These are phyloP conservation scores for Paramyrothecium roridum DNA, from an alignment of 2,329 filamentous ascomycete genomes.

Conservation along the genomic window DNA sequence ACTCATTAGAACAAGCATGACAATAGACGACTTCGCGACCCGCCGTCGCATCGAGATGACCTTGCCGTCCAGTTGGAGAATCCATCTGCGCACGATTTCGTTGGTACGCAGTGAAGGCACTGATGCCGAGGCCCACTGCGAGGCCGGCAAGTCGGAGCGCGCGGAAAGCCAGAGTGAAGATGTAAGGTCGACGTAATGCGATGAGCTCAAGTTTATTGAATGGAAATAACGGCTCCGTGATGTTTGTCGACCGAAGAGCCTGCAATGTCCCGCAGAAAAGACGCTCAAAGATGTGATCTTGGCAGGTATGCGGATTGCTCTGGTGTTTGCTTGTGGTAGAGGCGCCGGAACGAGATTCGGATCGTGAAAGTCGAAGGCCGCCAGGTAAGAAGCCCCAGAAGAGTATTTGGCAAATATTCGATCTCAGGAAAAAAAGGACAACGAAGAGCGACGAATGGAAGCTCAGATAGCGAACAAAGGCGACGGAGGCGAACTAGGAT, in stretches of 20 bases:
- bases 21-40: slow-evolving; percentile 78
- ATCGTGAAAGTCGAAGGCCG: not conserved
- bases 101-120: slow-evolving; percentile 53
- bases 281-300: too few relatives aligned
- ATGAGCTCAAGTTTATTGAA: not conserved
- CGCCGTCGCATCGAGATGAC: slow-evolving; percentile 46
- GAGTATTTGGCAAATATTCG: not conserved
- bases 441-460: not conserved
- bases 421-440: not conserved
- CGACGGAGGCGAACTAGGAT: not conserved
- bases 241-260: too few relatives aligned
- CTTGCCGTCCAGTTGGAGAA: slow-evolving; percentile 18
- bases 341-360: too few relatives aligned
- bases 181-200: slow-evolving; percentile 1
- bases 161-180: slow-evolving; percentile 52
- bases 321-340: too few relatives aligned
- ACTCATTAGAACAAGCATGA: slow-evolving; percentile 77
- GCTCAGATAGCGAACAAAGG: not conserved
- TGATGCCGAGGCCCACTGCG: slow-evolving; percentile 55
- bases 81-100: slow-evolving; percentile 41
- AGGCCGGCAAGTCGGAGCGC: slow-evolving; percentile 52
- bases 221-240: too few relatives aligned
- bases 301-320: too few relatives aligned
- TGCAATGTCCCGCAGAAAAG: too few relatives aligned
- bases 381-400: not conserved